phyloP scores from a whole-genome alignment of 1,139 yeast species.

The Pneumocystis wakefieldiae region DNA sequence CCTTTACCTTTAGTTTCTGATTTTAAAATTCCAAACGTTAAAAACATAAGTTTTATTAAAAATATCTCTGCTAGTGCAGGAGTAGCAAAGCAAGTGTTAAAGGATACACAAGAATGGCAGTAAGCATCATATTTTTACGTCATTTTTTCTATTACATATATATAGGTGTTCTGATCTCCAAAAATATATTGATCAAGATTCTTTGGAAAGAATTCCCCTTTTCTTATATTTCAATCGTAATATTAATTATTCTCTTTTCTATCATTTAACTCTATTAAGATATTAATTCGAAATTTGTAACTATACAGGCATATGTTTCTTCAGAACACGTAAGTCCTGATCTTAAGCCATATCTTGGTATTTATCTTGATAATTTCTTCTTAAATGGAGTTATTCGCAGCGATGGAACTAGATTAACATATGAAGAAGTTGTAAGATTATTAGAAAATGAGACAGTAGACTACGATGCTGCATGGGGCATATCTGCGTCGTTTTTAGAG shows the following conservation, averaged over 20 bases:
- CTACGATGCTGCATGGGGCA: constrained; percentile 35
- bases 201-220: constrained; percentile 43
- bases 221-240: constrained; percentile 35
- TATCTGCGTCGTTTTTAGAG: constrained; percentile 50
- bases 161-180: constrained; percentile 22
- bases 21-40: constrained; percentile 62
- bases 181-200: constrained; percentile 21
- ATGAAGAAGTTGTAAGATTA: constrained; percentile 58
- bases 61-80: constrained; percentile 45
- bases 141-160: constrained; percentile 23
- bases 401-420: constrained; percentile 45
- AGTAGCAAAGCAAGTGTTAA: constrained; percentile 19
- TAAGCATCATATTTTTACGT: neutral
- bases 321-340: constrained; percentile 43
- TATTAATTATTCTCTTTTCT: neutral
- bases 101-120: constrained; percentile 2
- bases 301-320: constrained; percentile 52
- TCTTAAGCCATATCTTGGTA: constrained; percentile 49
- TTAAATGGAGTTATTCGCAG: constrained; percentile 56
- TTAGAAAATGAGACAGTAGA: constrained; percentile 58
- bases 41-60: constrained; percentile 54
- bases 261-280: constrained; percentile 37
- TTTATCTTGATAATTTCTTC: constrained; percentile 49
- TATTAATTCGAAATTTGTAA: constrained; percentile 63
- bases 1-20: constrained; percentile 49